A percentile compares a stretch with the other conserved stretches of the same genome.
These are phyloP conservation scores for Puccinia horiana DNA, from an alignment of 1,284 basidiomycete genomes.

Conservation along the genomic window DNA sequence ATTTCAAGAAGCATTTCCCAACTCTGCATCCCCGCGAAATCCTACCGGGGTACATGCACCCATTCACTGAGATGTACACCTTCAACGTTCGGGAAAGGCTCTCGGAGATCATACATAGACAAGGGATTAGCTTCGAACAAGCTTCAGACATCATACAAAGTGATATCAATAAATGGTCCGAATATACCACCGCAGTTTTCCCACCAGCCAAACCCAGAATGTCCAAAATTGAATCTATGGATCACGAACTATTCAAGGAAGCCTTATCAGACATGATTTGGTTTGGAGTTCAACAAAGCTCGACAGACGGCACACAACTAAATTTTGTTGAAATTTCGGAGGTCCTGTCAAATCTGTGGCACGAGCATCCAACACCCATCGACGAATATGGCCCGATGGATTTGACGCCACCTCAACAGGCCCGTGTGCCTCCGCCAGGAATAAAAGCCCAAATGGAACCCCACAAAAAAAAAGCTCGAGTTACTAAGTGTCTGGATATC, in stretches of 20 bases:
- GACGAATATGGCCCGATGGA: background rate
- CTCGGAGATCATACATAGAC: background rate
- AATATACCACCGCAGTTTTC: background rate
- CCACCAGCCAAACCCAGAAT: background rate
- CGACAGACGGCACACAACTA: background rate
- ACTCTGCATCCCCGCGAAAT: background rate
- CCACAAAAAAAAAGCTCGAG: too few relatives aligned
- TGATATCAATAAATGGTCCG: background rate
- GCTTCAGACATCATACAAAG: background rate
- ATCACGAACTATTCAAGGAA: background rate
- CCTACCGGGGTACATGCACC: background rate
- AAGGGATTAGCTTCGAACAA: background rate
- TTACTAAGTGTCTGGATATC: too few relatives aligned
- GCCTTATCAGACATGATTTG: constrained; percentile 6
- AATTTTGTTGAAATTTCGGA: background rate
- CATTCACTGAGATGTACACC: background rate
- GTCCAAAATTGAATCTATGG: background rate
- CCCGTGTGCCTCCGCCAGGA: too few relatives aligned
- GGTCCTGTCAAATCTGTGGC: background rate
- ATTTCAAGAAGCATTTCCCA: background rate
- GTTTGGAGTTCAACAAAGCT: constrained; percentile 2
- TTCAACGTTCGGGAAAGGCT: background rate
- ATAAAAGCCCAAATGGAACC: too few relatives aligned
- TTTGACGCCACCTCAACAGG: background rate
- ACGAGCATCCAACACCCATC: background rate